Evolutionary conservation across 2,329 filamentous ascomycete species (phyloP).

Genomic region (Clarireedia hainanense): DNA sequence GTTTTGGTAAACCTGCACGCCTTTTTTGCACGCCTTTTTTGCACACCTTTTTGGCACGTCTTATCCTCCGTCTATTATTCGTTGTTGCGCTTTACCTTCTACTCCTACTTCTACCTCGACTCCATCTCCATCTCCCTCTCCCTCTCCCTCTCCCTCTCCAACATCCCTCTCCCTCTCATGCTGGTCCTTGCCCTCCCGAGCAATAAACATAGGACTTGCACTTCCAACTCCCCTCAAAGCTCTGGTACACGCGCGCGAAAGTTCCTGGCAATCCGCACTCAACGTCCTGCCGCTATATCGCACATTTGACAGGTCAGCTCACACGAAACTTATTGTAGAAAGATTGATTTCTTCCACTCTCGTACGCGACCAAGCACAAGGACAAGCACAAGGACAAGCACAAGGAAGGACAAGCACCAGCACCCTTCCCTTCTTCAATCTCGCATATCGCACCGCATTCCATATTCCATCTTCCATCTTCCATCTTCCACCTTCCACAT

Average conservation of each 20-base stretch:
- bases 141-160: neutral
- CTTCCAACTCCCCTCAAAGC: neutral
- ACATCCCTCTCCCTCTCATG: neutral
- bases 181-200: neutral
- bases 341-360: neutral
- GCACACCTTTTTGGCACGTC: too few species aligned
- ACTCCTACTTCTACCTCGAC: neutral
- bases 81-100: too few species aligned
- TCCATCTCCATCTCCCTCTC: too few species aligned
- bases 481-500: neutral
- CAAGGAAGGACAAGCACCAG: neutral
- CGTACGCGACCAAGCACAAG: neutral
- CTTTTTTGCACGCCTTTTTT: too few species aligned
- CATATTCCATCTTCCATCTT: neutral
- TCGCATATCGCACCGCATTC: neutral
- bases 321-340: conserved; percentile 4
- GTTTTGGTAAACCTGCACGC: too few species aligned
- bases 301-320: conserved; percentile 10
- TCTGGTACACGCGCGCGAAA: conserved; percentile 6
- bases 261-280: neutral
- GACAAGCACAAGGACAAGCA: neutral
- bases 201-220: neutral
- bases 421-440: neutral
- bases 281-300: conserved; percentile 1
- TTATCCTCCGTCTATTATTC: too few species aligned